Conservation (phyloP, 345 rosid genomes). For the Ceriops tagal region DNA sequence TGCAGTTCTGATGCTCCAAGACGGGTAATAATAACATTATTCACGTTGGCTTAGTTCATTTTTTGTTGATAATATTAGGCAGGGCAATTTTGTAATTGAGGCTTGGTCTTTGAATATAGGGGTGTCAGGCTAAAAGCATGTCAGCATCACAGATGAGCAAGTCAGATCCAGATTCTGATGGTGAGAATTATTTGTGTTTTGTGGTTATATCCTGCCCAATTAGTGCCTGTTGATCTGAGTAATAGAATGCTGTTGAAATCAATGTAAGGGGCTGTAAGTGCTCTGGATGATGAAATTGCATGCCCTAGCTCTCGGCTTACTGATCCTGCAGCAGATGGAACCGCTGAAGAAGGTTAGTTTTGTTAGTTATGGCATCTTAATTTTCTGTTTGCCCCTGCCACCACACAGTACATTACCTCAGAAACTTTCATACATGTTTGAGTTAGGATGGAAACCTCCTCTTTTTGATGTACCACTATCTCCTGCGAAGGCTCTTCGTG, state of each 20-base stretch:
- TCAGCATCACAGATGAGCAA: conserved; percentile 42
- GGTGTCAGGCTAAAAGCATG: conserved; percentile 39
- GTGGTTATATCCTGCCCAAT: conserved; percentile 8
- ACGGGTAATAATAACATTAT: conserved; percentile 32
- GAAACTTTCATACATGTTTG: background rate
- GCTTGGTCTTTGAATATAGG: conserved; percentile 27
- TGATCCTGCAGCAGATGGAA: conserved; percentile 35
- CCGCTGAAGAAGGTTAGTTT: conserved; percentile 48
- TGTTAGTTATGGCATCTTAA: background rate
- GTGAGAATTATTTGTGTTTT: conserved; percentile 43
- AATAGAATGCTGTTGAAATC: conserved; percentile 21
- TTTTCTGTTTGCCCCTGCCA: background rate
- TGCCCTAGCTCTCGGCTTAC: conserved; percentile 45
- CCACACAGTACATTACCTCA: background rate
- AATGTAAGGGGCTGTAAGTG: conserved; percentile 56
- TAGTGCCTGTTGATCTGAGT: conserved; percentile 20
- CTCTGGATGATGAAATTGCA: conserved; percentile 47
- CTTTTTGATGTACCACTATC: conserved; percentile 49
- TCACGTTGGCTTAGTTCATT: background rate
- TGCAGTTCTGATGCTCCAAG: conserved; percentile 36
- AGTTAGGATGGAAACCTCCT: conserved; percentile 43
- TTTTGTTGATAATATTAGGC: background rate
- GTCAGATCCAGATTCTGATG: conserved; percentile 69
- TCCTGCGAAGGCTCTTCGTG: conserved; percentile 75
- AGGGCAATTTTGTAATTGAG: background rate